Base-by-base conservation (phyloP, 495 filamentous ascomycete genomes). In the Aspergillus haitiensis region DNA sequence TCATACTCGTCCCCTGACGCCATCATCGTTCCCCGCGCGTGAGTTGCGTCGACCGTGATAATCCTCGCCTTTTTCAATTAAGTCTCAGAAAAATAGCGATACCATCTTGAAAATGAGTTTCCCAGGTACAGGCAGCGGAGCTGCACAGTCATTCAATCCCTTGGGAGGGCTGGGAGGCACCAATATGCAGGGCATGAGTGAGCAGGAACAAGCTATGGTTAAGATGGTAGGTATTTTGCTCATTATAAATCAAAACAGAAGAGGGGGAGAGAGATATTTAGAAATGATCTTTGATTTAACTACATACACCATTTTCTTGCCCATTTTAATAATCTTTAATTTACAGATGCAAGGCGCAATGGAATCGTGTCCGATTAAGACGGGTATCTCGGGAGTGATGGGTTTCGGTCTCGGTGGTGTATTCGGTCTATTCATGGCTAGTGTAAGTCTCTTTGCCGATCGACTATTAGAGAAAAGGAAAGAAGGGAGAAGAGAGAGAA, bases 351-450 rank as follows among this genome's bases (percentile, higher is more conserved):
- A 90, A 81, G 70, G 73, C 16, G 83, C 84, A 39, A 95, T 95
- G 90, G 93, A 97, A 71, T 93, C 88, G 6, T 97, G 93, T 73
- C 88, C 87, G 10, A 82, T 84, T 37, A 97, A 97, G 68, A 90
- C 90, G 11, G 87, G 82, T 55, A 84, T 97, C 49, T 84, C 90
- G 2, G 93, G 92, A 39, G 88, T 82, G 15, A 91, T 91, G 80
- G 93, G 93, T 10, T 96, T 97, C 68, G 93, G 85, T 32, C 85
- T 97, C 42, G 93, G 93, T 54, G 93, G 91, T 64, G 74, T 90
- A n/a, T 97, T 97, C 64, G 93, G 93, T 50, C 78, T 97, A 60
- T 97, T 97, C 74, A 97, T 96, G 91, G 91, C 93, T 55, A 89
- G 88, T 71, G 88, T 93, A 83, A 58, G 87, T 81, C 16, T 13